Conservation (phyloP, 768 basidiomycete genomes). For the Coprinopsis cinerea region DNA sequence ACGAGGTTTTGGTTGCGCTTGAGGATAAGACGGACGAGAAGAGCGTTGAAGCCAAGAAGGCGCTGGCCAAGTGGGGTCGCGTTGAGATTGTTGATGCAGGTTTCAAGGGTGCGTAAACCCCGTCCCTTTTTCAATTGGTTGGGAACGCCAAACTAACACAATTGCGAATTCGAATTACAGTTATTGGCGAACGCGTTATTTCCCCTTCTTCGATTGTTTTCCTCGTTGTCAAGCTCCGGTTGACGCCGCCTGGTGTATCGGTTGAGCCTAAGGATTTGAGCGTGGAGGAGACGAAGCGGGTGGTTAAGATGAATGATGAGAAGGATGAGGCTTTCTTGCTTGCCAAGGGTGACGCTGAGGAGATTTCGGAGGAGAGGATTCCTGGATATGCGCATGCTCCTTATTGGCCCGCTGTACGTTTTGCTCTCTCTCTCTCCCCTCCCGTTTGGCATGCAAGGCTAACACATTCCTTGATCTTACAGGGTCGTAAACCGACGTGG, state of each 20-base stretch:
- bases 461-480: constrained; percentile 5
- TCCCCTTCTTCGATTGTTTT: constrained; percentile 87
- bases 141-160: not conserved
- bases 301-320: constrained; percentile 46
- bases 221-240: constrained; percentile 76
- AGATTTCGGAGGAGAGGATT: constrained; percentile 36
- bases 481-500: constrained; percentile 90
- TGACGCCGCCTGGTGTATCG: constrained; percentile 47
- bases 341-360: constrained; percentile 58
- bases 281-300: constrained; percentile 42
- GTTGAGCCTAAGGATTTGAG: constrained; percentile 34
- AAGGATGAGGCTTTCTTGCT: constrained; percentile 68
- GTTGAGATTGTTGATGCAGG: constrained; percentile 75
- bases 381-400: constrained; percentile 83
- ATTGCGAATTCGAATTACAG: constrained; percentile 28
- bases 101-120: constrained; percentile 68
- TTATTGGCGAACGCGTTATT: constrained; percentile 85
- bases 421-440: not conserved
- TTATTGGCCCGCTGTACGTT: constrained; percentile 79
- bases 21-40: constrained; percentile 47
- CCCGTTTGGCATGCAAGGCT: not conserved
- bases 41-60: constrained; percentile 52
- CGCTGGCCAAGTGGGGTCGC: constrained; percentile 63
- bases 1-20: constrained; percentile 42
- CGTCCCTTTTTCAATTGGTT: not conserved